These are phyloP conservation scores for Talaromyces funiculosus DNA, from an alignment of 2,329 filamentous ascomycete genomes.

Conservation along the genomic window DNA sequence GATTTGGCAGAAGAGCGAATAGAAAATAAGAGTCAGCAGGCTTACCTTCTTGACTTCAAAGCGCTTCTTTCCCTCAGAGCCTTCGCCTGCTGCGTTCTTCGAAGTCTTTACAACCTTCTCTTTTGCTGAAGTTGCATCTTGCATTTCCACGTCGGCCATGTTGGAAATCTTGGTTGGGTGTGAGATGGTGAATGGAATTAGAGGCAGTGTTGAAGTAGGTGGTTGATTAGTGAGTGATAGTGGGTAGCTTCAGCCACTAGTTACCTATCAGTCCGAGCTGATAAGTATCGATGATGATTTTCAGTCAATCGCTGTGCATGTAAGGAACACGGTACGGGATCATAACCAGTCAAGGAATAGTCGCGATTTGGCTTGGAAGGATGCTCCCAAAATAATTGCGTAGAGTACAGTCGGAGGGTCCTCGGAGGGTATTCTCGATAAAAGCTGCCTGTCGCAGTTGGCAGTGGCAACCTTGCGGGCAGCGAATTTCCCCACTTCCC, in stretches of 20 bases:
- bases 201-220: neutral
- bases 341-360: neutral
- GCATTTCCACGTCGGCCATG: slow-evolving; percentile 98
- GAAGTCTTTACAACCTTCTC: slow-evolving; percentile 47
- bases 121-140: slow-evolving; percentile 61
- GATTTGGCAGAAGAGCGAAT: neutral
- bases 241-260: neutral
- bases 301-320: neutral
- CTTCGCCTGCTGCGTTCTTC: slow-evolving; percentile 47
- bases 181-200: neutral
- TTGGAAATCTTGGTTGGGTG: slow-evolving; percentile 14
- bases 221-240: neutral
- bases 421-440: neutral
- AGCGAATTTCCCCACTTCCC: slow-evolving; percentile 1
- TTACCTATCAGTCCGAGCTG: neutral
- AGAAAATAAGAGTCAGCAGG: slow-evolving; percentile 2
- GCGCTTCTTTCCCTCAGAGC: slow-evolving; percentile 73
- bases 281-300: neutral
- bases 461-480: slow-evolving; percentile 12
- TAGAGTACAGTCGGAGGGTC: neutral
- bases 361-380: neutral
- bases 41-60: slow-evolving; percentile 98
- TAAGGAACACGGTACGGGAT: neutral
- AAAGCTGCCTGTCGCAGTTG: neutral
- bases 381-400: neutral